phyloP scores from a whole-genome alignment of 2,329 filamentous ascomycete species.

The Fonsecaea pugnacius region DNA sequence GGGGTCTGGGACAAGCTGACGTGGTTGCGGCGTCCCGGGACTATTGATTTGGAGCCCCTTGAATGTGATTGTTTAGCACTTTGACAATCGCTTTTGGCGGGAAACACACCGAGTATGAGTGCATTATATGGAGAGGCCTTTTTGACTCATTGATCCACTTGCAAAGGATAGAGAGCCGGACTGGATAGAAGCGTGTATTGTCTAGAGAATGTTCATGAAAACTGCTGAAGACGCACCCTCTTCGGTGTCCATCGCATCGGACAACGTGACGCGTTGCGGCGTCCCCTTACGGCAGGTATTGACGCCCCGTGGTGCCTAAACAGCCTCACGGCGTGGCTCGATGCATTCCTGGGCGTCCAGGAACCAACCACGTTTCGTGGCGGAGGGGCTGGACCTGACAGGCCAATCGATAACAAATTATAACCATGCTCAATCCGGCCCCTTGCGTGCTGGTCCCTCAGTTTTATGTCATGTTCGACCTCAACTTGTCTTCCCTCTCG shows the following conservation, averaged over 20 bases:
- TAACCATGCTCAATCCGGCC: background rate
- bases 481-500: background rate
- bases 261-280: background rate
- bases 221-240: background rate
- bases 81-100: background rate
- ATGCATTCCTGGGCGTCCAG: background rate
- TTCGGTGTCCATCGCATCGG: no score
- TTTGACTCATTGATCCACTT: background rate
- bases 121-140: background rate
- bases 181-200: constrained; percentile 13
- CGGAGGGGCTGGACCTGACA: background rate
- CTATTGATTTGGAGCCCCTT: constrained; percentile 16
- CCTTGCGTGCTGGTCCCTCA: background rate
- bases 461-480: background rate
- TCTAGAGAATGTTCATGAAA: background rate
- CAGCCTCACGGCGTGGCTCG: background rate
- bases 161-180: constrained; percentile 4
- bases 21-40: constrained; percentile 9
- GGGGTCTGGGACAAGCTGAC: constrained; percentile 6
- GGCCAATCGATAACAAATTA: constrained; percentile 6
- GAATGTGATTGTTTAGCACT: background rate
- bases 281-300: background rate
- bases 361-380: background rate
- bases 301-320: background rate
- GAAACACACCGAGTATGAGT: background rate